phyloP scores from a whole-genome alignment of 2,329 filamentous ascomycete species.

The Cytospora schulzeri region DNA sequence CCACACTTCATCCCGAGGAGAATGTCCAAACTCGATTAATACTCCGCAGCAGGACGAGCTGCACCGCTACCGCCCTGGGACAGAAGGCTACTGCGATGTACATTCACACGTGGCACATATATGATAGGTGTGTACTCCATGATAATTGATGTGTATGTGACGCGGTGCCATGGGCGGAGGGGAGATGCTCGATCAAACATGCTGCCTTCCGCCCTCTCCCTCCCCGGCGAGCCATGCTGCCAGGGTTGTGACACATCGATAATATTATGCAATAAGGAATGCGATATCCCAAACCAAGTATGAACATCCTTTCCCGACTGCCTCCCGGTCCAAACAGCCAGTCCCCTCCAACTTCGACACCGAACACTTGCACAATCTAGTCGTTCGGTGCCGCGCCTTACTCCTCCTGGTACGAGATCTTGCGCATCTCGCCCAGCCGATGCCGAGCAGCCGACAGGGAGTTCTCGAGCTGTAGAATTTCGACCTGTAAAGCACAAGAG shows the following conservation, averaged over 20 bases:
- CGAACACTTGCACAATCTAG: background rate
- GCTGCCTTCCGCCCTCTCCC: background rate
- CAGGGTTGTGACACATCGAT: background rate
- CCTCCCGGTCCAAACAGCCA: background rate
- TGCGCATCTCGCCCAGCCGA: slow-evolving; percentile 94
- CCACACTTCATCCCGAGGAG: background rate
- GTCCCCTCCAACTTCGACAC: background rate
- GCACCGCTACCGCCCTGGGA: background rate
- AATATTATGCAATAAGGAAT: slow-evolving; percentile 1
- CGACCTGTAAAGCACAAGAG: slow-evolving; percentile 63
- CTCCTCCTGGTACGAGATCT: slow-evolving; percentile 90
- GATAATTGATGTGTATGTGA: background rate
- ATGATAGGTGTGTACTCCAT: background rate
- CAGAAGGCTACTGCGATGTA: background rate
- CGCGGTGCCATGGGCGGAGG: background rate
- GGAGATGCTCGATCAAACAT: background rate
- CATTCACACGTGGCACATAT: background rate
- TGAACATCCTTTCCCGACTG: background rate
- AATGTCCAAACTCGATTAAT: background rate
- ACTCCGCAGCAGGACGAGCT: background rate
- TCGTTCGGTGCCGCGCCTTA: slow-evolving; percentile 34
- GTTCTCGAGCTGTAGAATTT: slow-evolving; percentile 96
- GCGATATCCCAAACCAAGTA: background rate
- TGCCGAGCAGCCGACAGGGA: slow-evolving; percentile 75
- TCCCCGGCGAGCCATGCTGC: background rate